Percentiles rank a stretch among this genome's conserved stretches.
phyloP scores from a whole-genome alignment of 352 stramenopile species.

The Proteromonas lacertae region DNA sequence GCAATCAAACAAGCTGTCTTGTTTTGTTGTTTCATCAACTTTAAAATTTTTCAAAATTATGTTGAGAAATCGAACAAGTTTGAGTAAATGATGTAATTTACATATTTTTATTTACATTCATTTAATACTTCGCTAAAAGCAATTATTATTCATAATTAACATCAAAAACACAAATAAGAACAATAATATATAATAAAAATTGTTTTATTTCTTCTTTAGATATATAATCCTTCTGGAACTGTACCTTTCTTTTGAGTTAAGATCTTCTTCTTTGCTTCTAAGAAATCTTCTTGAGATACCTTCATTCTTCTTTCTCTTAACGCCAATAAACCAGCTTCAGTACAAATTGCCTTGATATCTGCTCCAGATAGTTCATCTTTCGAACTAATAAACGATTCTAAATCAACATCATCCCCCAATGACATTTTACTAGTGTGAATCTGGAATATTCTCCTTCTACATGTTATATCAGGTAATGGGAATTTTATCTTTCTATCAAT shows the following conservation, averaged over 20 bases:
- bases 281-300: conserved; percentile 94
- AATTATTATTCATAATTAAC: too few relatives aligned
- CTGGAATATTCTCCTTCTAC: conserved; percentile 95
- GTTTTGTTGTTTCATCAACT: too few relatives aligned
- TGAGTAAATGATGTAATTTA: too few relatives aligned
- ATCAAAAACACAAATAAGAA: too few relatives aligned
- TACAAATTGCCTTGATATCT: conserved; percentile 98
- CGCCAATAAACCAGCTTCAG: conserved; percentile 88
- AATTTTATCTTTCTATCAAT: conserved; percentile 99
- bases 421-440: conserved; percentile 98
- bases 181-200: too few relatives aligned
- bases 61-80: too few relatives aligned
- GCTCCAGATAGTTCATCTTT: conserved; percentile 98
- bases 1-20: too few relatives aligned
- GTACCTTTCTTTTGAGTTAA: conserved; percentile 99
- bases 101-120: too few relatives aligned
- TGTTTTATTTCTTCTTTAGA: too few relatives aligned
- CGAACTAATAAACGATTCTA: conserved; percentile 97
- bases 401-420: conserved; percentile 81
- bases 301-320: conserved; percentile 95
- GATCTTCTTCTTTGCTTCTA: conserved; percentile 98
- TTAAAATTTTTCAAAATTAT: too few relatives aligned
- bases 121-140: too few relatives aligned
- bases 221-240: conserved; percentile 89
- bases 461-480: conserved; percentile 93